Evolutionary conservation across 768 basidiomycete species (phyloP).

Genomic region (Termitomyces sp.): DNA sequence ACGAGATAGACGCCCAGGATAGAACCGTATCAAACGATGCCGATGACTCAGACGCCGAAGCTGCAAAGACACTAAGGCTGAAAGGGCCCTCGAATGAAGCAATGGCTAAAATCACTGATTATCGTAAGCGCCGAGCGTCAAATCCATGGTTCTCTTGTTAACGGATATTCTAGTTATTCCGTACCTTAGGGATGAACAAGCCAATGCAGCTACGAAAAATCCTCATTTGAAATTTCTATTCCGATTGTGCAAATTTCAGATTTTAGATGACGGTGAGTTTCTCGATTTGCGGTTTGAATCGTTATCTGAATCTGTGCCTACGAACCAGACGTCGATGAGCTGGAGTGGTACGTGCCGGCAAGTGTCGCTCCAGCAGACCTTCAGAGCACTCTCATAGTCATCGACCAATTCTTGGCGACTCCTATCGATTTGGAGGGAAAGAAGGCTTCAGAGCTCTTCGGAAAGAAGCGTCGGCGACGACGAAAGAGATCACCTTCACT

Average conservation of each 20-base stretch:
- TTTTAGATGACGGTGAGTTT: conserved; percentile 60
- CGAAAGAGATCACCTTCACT: conserved; percentile 39
- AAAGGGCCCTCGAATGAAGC: conserved; percentile 67
- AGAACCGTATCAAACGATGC: conserved; percentile 31
- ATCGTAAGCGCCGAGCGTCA: conserved; percentile 49
- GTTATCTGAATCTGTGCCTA: background rate
- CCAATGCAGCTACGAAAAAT: conserved; percentile 74
- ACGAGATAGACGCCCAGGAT: conserved; percentile 42
- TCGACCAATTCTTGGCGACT: conserved; percentile 77
- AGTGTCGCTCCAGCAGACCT: conserved; percentile 65
- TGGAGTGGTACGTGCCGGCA: conserved; percentile 85
- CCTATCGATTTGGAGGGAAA: conserved; percentile 83
- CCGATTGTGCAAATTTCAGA: conserved; percentile 69
- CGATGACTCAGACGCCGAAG: conserved; percentile 14
- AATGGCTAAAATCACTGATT: conserved; percentile 65
- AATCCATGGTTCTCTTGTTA: background rate
- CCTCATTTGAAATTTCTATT: conserved; percentile 81
- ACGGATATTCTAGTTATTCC: conserved; percentile 55
- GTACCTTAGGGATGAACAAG: conserved; percentile 70
- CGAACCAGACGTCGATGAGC: conserved; percentile 56
- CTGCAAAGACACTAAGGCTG: conserved; percentile 16
- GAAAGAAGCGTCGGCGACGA: conserved; percentile 56
- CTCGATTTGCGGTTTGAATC: background rate
- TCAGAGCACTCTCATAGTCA: conserved; percentile 64
- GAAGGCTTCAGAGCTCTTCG: conserved; percentile 67